Conservation (phyloP, 2,329 filamentous ascomycete genomes). For the Pyricularia sp. region DNA sequence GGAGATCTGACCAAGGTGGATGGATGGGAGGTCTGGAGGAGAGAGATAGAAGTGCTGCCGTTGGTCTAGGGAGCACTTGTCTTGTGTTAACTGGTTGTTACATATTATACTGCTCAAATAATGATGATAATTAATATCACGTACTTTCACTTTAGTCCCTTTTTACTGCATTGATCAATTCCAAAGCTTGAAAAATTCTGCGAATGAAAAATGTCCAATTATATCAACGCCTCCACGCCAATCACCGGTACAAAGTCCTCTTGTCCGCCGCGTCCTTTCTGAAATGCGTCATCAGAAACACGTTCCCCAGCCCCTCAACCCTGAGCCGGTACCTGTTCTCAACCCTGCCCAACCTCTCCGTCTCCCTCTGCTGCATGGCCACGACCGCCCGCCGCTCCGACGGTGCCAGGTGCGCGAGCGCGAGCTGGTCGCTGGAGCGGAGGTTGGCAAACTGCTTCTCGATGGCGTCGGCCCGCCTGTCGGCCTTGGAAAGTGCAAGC, state of each 20-base stretch:
- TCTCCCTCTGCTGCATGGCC: conserved; percentile 12
- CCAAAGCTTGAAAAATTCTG: too few relatives aligned
- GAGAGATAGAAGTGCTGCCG: neutral
- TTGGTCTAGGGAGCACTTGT: neutral
- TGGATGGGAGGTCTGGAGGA: conserved; percentile 6
- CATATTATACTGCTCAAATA: neutral
- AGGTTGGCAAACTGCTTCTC: conserved; percentile 13
- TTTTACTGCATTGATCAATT: too few relatives aligned
- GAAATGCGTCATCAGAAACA: conserved; percentile 3
- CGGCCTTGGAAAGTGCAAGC: neutral
- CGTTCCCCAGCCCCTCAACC: conserved; percentile 1
- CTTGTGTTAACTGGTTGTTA: neutral
- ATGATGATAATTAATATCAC: neutral
- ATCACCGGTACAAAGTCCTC: conserved; percentile 1
- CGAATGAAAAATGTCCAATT: neutral
- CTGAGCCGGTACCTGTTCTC: neutral
- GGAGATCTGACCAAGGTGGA: conserved; percentile 2
- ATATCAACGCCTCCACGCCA: neutral
- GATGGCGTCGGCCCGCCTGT: neutral
- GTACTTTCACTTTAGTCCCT: too few relatives aligned
- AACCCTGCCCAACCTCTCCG: conserved; percentile 9
- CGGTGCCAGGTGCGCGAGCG: conserved; percentile 15
- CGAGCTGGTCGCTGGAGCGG: conserved; percentile 14
- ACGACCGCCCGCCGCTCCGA: conserved; percentile 18
- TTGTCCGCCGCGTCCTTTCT: conserved; percentile 3